phyloP scores from a whole-genome alignment of 192 early-diverging fungal species.

The Coemansia sp. region DNA sequence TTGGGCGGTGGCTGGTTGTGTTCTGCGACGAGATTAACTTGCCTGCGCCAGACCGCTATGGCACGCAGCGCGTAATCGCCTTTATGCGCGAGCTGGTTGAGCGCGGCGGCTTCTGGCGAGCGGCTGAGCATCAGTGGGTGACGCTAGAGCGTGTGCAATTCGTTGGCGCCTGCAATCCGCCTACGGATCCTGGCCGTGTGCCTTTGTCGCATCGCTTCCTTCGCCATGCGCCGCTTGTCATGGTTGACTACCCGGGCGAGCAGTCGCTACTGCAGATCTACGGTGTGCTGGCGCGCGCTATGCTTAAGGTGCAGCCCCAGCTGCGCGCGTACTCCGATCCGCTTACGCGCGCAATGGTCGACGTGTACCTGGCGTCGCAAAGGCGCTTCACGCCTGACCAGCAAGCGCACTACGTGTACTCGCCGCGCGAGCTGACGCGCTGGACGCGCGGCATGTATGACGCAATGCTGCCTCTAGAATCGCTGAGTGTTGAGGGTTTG shows the following conservation, averaged over 20 bases:
- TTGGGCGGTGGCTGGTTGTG: constrained; percentile 94
- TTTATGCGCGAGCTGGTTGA: constrained; percentile 95
- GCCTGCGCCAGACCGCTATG: constrained; percentile 93
- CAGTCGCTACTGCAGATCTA: constrained; percentile 94
- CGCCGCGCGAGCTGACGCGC: constrained; percentile 97
- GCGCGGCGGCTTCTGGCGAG: constrained; percentile 95
- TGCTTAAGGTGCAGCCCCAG: constrained; percentile 89
- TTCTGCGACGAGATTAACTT: constrained; percentile 99
- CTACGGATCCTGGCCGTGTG: constrained; percentile 98
- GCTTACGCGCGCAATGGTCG: constrained; percentile 94
- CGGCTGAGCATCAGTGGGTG: constrained; percentile 91
- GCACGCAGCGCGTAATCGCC: constrained; percentile 96
- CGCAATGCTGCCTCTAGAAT: constrained; percentile 83
- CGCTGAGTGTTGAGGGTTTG: constrained; percentile 75
- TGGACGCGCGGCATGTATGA: constrained; percentile 99
- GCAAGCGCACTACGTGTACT: constrained; percentile 99
- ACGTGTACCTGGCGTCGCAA: constrained; percentile 90
- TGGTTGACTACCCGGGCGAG: constrained; percentile 98
- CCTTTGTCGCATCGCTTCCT: constrained; percentile 94
- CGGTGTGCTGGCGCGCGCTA: constrained; percentile 85
- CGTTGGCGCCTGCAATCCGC: constrained; percentile 99
- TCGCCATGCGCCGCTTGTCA: constrained; percentile 91
- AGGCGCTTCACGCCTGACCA: constrained; percentile 92
- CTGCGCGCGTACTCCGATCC: constrained; percentile 88
- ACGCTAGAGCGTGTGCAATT: constrained; percentile 95